Conservation (phyloP, 352 stramenopile genomes). For the Pythium biforme region DNA sequence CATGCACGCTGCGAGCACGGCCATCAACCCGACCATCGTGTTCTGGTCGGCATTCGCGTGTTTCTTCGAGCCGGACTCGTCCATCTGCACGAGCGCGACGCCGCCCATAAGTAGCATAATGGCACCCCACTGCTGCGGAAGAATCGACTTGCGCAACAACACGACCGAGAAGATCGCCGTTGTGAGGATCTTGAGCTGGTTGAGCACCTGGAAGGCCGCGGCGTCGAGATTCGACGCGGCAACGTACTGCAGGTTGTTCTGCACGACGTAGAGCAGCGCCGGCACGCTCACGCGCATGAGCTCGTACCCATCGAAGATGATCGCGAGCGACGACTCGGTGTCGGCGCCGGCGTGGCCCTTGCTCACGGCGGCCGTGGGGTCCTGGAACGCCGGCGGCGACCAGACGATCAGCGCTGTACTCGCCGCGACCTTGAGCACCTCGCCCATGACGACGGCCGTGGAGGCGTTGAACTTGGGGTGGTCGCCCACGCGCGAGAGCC, state of each 20-base stretch:
- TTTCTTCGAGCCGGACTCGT: conserved; percentile 32
- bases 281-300: conserved; percentile 75
- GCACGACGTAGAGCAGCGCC: conserved; percentile 76
- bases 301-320: conserved; percentile 63
- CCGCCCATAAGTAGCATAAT: conserved; percentile 82
- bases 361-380: background rate
- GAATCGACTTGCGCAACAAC: conserved; percentile 64
- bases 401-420: conserved; percentile 44
- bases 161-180: conserved; percentile 86
- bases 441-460: conserved; percentile 71
- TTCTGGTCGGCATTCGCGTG: conserved; percentile 37
- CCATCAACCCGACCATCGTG: conserved; percentile 65
- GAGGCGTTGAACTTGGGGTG: conserved; percentile 69
- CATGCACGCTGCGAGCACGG: conserved; percentile 67
- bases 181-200: conserved; percentile 89
- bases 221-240: conserved; percentile 80
- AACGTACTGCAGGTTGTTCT: conserved; percentile 86
- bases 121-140: conserved; percentile 74
- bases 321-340: conserved; percentile 20
- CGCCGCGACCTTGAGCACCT: conserved; percentile 67
- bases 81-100: conserved; percentile 75
- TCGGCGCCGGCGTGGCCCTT: conserved; percentile 13
- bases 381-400: conserved; percentile 18
- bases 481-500: conserved; percentile 73
- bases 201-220: conserved; percentile 78